Base-by-base conservation (phyloP, 192 early-diverging fungal species). In the Umbelopsis isabellina region DNA sequence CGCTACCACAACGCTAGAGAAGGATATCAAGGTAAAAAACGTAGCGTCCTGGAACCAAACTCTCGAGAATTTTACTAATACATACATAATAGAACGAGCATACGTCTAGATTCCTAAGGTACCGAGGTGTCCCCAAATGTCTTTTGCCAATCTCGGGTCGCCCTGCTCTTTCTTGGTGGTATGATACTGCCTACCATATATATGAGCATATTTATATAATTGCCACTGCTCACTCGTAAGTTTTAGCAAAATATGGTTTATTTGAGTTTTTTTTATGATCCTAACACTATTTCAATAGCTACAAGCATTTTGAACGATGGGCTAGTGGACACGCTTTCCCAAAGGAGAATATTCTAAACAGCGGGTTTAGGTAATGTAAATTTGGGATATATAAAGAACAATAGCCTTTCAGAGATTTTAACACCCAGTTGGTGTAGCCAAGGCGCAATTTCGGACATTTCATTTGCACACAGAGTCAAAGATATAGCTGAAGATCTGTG, bases 171-270 rank as follows among this genome's bases (percentile, higher is more conserved):
- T 52, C 65, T 18, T 82, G 80, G 80, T 82, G 67, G 67, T 71
- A 61, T 64, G 49, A 73, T 33, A 30, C 51, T 13, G 49, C 47
- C 5, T 21, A 37, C 12, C 25, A 16, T 7, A 35, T 70, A 10
- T 76, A 66, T 51, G 30, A 46, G 0, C 8, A 73, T 27, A 46
- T 72, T 10, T 75, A 69, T 53, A 58, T 81, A 11, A 65, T 78
- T 7, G 64, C 76, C 49, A 76, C 78, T 65, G 76, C 80, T 45
- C 58, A 75, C 61, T 78, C 74, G 80, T 81, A 71, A 77, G 74
- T 64, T 1, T 51, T 11, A 4, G 12, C 46, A 33, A n/a, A 58
- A 30, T 10, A 33, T 46, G n/a, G 16, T 33, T 45, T 6, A 16
- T 58, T 20, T 45, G n/a, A n/a, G n/a, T 61, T 33, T 69, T 68